phyloP scores from a whole-genome alignment of 495 filamentous ascomycete species.

The Lophiostoma macrostomum region DNA sequence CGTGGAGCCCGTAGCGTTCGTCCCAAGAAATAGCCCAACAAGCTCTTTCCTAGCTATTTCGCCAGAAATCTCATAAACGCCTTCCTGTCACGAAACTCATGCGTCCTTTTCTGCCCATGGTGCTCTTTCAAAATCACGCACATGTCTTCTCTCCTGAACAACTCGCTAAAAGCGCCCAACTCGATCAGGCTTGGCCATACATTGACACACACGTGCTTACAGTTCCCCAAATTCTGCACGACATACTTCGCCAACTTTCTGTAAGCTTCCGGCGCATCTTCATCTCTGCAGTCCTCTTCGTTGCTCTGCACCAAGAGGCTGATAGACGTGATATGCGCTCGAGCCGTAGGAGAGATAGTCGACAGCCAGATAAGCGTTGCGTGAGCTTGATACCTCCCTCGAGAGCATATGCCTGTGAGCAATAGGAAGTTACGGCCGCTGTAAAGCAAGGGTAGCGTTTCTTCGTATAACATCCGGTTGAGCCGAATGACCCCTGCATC shows the following conservation, averaged over 20 bases:
- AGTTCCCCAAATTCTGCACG: neutral
- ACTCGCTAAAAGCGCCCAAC: too few species aligned
- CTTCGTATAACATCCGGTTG: constrained; percentile 12
- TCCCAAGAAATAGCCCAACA: too few species aligned
- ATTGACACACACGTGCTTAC: neutral
- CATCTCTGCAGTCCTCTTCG: constrained; percentile 18
- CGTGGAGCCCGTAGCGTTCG: too few species aligned
- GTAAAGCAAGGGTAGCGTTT: constrained; percentile 16
- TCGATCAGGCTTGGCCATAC: too few species aligned
- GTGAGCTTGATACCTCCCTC: constrained; percentile 25
- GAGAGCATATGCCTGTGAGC: constrained; percentile 12
- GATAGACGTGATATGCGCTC: constrained; percentile 10
- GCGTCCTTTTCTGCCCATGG: too few species aligned
- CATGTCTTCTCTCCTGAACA: too few species aligned
- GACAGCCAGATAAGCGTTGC: constrained; percentile 12
- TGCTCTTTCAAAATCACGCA: too few species aligned
- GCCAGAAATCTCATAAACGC: too few species aligned
- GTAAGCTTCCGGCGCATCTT: neutral
- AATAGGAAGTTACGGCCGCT: constrained; percentile 18
- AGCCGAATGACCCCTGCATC: neutral
- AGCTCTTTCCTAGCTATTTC: too few species aligned
- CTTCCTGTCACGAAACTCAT: too few species aligned
- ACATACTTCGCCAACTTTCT: neutral
- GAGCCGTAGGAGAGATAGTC: constrained; percentile 1
- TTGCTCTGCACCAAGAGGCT: constrained; percentile 6